Evolutionary conservation across 163 green algal species (phyloP).

Genomic region (Chlamydomonas reinhardtii): DNA sequence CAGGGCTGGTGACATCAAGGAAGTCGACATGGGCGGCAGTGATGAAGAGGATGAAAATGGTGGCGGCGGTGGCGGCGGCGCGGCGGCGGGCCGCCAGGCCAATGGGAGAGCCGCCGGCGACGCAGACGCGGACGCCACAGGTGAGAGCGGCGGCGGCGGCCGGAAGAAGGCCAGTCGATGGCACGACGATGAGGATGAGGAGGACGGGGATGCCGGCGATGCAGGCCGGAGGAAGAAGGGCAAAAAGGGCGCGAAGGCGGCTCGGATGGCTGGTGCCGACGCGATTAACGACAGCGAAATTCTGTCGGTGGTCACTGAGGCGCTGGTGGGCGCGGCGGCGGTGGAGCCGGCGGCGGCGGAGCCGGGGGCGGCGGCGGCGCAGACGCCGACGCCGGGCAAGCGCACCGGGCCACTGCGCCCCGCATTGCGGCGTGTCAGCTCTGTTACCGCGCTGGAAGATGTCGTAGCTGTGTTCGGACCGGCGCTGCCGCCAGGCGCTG

Average conservation of each 20-base stretch:
- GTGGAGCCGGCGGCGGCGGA: too few relatives aligned
- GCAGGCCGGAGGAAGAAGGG: not conserved
- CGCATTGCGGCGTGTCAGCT: not conserved
- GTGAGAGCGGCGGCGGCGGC: not conserved
- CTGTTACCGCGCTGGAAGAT: not conserved
- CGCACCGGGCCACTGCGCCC: not conserved
- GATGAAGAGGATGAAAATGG: not conserved
- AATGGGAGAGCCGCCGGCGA: too few relatives aligned
- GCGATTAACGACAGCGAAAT: slow-evolving; percentile 4
- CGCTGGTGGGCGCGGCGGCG: slow-evolving; percentile 19
- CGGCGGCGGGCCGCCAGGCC: not conserved
- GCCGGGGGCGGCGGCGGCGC: not conserved
- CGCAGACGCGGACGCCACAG: slow-evolving; percentile 21
- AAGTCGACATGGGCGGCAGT: slow-evolving; percentile 44
- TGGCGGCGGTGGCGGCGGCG: too few relatives aligned
- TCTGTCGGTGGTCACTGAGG: slow-evolving; percentile 4
- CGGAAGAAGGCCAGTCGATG: not conserved
- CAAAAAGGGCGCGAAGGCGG: not conserved
- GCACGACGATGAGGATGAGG: not conserved
- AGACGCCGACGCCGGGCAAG: not conserved
- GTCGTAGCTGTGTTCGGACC: too few relatives aligned
- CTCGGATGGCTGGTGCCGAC: not conserved
- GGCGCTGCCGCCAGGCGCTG: too few relatives aligned
- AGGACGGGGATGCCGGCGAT: not conserved
- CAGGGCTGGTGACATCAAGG: slow-evolving; percentile 36